A percentile compares a stretch with the other conserved stretches of the same genome.
Conservation (phyloP, 78 protist genomes). For the Tieghemostelium lacteum region DNA sequence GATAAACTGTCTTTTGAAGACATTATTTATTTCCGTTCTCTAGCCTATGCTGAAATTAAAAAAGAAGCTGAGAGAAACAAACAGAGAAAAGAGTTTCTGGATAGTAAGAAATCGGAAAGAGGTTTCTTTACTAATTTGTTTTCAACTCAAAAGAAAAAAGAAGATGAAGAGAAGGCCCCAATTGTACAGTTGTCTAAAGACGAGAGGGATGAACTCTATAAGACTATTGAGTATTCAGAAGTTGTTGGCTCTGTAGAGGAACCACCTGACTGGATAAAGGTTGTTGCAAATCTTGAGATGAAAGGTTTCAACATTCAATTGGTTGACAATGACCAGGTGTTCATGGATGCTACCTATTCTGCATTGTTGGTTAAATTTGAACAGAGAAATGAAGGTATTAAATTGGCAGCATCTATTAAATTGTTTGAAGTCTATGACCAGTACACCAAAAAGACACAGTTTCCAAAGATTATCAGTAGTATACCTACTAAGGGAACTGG, state of each 20-base stretch:
- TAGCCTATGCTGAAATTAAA: constrained; percentile 74
- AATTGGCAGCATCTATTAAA: constrained; percentile 21
- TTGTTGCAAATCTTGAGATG: constrained; percentile 45
- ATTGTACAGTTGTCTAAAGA: constrained; percentile 42
- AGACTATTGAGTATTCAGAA: constrained; percentile 58
- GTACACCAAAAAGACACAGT: constrained; percentile 35
- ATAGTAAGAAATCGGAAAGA: constrained; percentile 34
- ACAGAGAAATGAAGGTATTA: constrained; percentile 64
- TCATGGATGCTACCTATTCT: constrained; percentile 42
- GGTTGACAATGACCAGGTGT: constrained; percentile 35
- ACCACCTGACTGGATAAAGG: constrained; percentile 72
- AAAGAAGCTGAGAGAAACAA: constrained; percentile 55
- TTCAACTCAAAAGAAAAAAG: constrained; percentile 25
- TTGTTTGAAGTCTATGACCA: constrained; percentile 71
- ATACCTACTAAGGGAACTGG: constrained; percentile 2
- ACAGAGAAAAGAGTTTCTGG: constrained; percentile 40
- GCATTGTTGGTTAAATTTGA: constrained; percentile 31
- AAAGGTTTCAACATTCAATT: constrained; percentile 42
- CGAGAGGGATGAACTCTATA: constrained; percentile 67
- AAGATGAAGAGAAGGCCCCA: constrained; percentile 59
- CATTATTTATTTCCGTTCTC: constrained; percentile 57
- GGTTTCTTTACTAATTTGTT: constrained; percentile 60
- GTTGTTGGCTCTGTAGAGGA: constrained; percentile 41
- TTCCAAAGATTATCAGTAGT: constrained; percentile 35
- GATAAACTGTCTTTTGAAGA: constrained; percentile 70